Evolutionary conservation across 140 eudicot species (phyloP), one percentile per base, ranked within the genome.

Genomic region (Flaveria floridana): DNA sequence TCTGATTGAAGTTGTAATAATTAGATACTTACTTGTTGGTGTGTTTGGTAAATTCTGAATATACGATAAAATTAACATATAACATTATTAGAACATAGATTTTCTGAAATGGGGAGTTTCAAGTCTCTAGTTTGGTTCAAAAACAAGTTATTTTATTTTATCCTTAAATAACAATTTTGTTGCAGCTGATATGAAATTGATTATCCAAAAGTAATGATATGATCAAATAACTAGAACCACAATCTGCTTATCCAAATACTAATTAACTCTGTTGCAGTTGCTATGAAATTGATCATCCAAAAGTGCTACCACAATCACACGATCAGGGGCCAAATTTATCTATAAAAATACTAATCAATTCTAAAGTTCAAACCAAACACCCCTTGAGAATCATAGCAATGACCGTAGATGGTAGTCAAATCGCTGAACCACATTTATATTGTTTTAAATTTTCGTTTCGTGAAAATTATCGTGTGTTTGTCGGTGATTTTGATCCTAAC

Each of bases 31-130:
- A 12, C 2, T 61, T 61, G 67, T 25, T 61, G 13, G 19, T 61
- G 42, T 61, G 67, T 61, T 61, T 61, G 11, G 64, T 16, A 25
- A 61, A 13, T 61, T 23, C 18, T 61, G 67, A 61, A 23, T 59
- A 59, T 58, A 2, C 1, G 3, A 20, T 23, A 0, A 20, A n/a
- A 58, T 9, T 59, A 59, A 21, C 16, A 11, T 34, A 23, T 8
- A 58, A 21, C 12, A 58, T 7, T 20, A 56, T 7, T 20, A 18
- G 63, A 56, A 19, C 28, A 56, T 19, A 56, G 5, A 56, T 1
- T 6, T 20, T 20, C 15, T 2, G 30, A 56, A 56, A 19, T 56
- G 63, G 14, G 5, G 13, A 56, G 57, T 34, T 56, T 56, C 19
- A 56, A 19, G 63, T 56, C 63, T 56, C 28, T 7, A 8, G 63